Evolutionary conservation across 805 yeast species (phyloP).

Genomic region (Teunomyces cretensis): DNA sequence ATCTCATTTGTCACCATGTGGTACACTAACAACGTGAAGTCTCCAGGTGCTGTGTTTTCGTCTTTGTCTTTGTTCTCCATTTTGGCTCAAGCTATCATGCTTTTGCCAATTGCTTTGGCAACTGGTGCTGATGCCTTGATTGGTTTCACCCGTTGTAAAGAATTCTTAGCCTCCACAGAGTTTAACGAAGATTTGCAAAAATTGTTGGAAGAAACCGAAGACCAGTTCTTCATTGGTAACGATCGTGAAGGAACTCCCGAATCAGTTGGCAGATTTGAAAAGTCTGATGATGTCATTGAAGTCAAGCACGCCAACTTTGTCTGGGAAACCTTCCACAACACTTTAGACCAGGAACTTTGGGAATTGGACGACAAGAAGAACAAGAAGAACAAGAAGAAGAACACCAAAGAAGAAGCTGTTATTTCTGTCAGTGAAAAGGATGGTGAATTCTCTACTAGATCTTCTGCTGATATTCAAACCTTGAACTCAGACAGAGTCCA

Average conservation of each 20-base stretch:
- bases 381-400: constrained; percentile 12
- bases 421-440: constrained; percentile 7
- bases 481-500: constrained; percentile 5
- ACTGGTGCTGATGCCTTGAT: constrained; percentile 46
- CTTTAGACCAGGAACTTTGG: constrained; percentile 24
- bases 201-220: constrained; percentile 9
- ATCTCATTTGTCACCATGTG: constrained; percentile 45
- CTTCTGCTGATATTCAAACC: constrained; percentile 3
- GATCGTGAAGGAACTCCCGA: background rate
- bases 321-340: constrained; percentile 33
- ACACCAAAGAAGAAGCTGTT: constrained; percentile 6
- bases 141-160: constrained; percentile 33
- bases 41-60: constrained; percentile 42
- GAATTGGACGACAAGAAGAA: constrained; percentile 13
- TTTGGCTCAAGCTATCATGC: constrained; percentile 44
- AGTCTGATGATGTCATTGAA: constrained; percentile 17
- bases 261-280: background rate
- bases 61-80: constrained; percentile 42
- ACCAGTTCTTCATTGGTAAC: constrained; percentile 8
- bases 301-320: constrained; percentile 27
- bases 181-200: constrained; percentile 12
- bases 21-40: constrained; percentile 40
- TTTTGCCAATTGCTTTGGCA: constrained; percentile 44
- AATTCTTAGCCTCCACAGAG: constrained; percentile 21
- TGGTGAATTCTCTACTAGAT: background rate